Evolutionary conservation across 1,284 basidiomycete species (phyloP).

Genomic region (Bjerkandera adusta): DNA sequence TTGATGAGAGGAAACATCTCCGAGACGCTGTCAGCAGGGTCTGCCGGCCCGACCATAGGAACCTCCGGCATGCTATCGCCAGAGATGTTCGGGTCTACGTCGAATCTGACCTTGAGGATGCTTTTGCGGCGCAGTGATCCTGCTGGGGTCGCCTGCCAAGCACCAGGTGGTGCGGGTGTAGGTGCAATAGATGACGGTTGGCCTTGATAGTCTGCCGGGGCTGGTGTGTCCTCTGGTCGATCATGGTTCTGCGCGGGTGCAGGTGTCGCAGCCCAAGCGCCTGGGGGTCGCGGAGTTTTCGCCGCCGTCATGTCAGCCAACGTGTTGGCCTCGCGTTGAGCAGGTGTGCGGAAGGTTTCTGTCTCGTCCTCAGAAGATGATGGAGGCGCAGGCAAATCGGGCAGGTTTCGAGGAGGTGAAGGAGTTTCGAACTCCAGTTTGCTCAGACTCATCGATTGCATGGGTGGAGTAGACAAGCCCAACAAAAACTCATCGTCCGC

Average conservation of each 20-base stretch:
- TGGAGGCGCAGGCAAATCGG: constrained; percentile 42
- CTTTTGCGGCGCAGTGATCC: constrained; percentile 39
- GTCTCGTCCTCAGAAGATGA: constrained; percentile 47
- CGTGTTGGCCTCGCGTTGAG: constrained; percentile 19
- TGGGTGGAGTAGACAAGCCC: constrained; percentile 47
- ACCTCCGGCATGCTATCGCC: constrained; percentile 33
- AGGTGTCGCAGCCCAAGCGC: constrained; percentile 66
- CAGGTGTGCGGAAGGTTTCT: constrained; percentile 26
- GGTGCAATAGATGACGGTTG: constrained; percentile 30
- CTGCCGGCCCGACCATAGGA: constrained; percentile 20
- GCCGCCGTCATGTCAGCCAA: constrained; percentile 33
- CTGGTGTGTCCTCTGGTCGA: constrained; percentile 1
- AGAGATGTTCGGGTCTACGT: constrained; percentile 41
- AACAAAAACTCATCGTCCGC: neutral
- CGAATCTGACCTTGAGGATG: constrained; percentile 65
- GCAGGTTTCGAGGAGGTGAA: constrained; percentile 52
- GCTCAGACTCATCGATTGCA: constrained; percentile 36
- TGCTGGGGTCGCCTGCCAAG: constrained; percentile 59
- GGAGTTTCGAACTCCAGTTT: constrained; percentile 56
- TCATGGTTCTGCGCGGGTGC: constrained; percentile 27
- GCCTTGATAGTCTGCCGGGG: constrained; percentile 30
- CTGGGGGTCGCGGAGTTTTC: constrained; percentile 69
- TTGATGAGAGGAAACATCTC: constrained; percentile 10
- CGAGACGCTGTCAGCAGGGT: constrained; percentile 12
- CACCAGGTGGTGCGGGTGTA: constrained; percentile 72